Evolutionary conservation across 2,329 filamentous ascomycete genomes (phyloP).

Genomic region (Ciborinia camelliae): DNA sequence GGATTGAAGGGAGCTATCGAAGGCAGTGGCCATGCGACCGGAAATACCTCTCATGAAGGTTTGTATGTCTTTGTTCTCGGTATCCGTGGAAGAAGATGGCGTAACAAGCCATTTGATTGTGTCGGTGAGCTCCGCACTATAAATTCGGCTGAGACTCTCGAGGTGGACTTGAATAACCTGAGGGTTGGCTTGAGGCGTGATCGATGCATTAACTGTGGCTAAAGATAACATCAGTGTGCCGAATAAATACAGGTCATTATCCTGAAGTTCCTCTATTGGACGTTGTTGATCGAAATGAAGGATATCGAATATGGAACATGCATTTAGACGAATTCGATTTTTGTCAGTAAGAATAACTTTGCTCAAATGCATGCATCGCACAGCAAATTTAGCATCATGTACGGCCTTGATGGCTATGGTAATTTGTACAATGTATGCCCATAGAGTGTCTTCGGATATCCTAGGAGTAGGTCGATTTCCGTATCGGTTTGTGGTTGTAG

Average conservation of each 20-base stretch:
- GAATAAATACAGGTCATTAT: slow-evolving; percentile 81
- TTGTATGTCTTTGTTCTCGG: slow-evolving; percentile 75
- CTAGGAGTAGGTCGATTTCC: slow-evolving; percentile 39
- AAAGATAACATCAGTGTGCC: slow-evolving; percentile 82
- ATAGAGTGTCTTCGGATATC: slow-evolving; percentile 71
- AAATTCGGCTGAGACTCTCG: slow-evolving; percentile 72
- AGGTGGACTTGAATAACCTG: slow-evolving; percentile 61
- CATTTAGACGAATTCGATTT: slow-evolving; percentile 82
- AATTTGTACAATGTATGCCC: slow-evolving; percentile 91
- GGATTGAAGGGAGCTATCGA: slow-evolving; percentile 76
- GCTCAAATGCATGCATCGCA: slow-evolving; percentile 78
- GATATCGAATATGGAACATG: slow-evolving; percentile 86
- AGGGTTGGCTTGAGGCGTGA: slow-evolving; percentile 27
- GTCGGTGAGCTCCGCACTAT: slow-evolving; percentile 74
- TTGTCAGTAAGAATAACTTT: slow-evolving; percentile 90
- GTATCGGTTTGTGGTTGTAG: slow-evolving; percentile 37
- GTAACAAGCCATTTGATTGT: slow-evolving; percentile 77
- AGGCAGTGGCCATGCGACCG: slow-evolving; percentile 67
- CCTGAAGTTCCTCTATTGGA: slow-evolving; percentile 72
- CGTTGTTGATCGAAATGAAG: slow-evolving; percentile 73
- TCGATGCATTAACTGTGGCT: slow-evolving; percentile 61
- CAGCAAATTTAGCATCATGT: slow-evolving; percentile 76
- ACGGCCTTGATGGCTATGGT: slow-evolving; percentile 84
- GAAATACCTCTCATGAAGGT: slow-evolving; percentile 77
- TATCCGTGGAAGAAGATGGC: slow-evolving; percentile 57